Conservation (phyloP, 2,329 filamentous ascomycete species). For the Exophiala viscosa region DNA sequence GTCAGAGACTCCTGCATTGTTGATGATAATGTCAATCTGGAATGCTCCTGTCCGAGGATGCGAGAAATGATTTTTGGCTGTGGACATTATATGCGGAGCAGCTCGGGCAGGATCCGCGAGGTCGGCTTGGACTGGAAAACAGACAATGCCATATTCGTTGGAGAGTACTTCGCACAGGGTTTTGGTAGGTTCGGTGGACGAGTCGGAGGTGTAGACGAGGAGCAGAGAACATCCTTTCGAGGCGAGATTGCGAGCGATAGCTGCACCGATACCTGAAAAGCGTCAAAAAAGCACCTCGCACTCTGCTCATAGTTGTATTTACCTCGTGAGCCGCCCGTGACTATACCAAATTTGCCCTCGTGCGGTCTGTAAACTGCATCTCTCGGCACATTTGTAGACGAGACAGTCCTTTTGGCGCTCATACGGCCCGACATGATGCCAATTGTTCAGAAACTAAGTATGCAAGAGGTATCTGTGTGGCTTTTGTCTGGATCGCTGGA, state of each 20-base stretch:
- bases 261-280: conserved; percentile 67
- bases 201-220: conserved; percentile 67
- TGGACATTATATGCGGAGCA: conserved; percentile 53
- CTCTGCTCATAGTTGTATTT: conserved; percentile 17
- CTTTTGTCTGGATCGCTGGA: not conserved
- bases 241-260: conserved; percentile 66
- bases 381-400: conserved; percentile 23
- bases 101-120: conserved; percentile 62
- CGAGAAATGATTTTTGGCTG: conserved; percentile 58
- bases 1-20: conserved; percentile 40
- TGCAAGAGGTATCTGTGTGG: not conserved
- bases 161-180: conserved; percentile 56
- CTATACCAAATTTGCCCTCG: conserved; percentile 73
- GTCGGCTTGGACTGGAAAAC: conserved; percentile 64
- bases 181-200: conserved; percentile 51
- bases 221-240: conserved; percentile 66
- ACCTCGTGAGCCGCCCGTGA: conserved; percentile 79
- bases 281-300: not conserved
- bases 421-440: conserved; percentile 1
- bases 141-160: conserved; percentile 56
- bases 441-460: not conserved
- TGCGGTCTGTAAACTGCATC: conserved; percentile 39
- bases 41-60: conserved; percentile 48
- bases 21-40: conserved; percentile 34
- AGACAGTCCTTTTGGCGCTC: conserved; percentile 11